Evolutionary conservation across 1,284 basidiomycete genomes (phyloP).

Genomic region (Jaminaea rosea): DNA sequence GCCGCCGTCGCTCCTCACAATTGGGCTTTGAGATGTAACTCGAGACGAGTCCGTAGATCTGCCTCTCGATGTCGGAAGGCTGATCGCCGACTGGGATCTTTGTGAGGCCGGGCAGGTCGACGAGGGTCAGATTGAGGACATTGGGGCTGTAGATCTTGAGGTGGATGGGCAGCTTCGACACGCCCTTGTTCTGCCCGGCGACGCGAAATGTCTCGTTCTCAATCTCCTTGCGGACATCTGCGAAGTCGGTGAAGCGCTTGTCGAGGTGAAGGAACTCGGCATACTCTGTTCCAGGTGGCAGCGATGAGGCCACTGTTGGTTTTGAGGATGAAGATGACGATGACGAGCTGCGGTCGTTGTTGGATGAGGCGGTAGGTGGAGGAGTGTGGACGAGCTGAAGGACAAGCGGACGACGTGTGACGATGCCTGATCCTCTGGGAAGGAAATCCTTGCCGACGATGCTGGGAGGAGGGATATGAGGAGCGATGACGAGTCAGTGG

Average conservation of each 20-base stretch:
- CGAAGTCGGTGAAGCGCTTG: constrained; percentile 89
- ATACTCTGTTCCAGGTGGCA: constrained; percentile 60
- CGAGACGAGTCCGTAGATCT: constrained; percentile 84
- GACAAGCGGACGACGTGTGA: constrained; percentile 86
- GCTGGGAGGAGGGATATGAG: constrained; percentile 49
- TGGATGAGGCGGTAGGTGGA: constrained; percentile 4
- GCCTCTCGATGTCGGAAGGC: constrained; percentile 82
- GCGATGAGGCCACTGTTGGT: constrained; percentile 46
- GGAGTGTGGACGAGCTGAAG: constrained; percentile 82
- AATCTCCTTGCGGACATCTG: constrained; percentile 86
- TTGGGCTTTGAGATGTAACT: constrained; percentile 97
- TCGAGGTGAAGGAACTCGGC: constrained; percentile 94
- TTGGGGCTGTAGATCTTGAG: constrained; percentile 89
- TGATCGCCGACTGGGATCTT: constrained; percentile 61
- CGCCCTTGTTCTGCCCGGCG: constrained; percentile 96
- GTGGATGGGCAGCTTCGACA: constrained; percentile 89
- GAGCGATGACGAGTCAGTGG: not conserved
- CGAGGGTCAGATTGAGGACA: constrained; percentile 87
- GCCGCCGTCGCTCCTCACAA: constrained; percentile 49
- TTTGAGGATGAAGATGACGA: not conserved
- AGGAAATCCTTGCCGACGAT: constrained; percentile 82
- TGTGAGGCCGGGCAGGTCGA: constrained; percentile 90
- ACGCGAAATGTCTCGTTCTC: constrained; percentile 96
- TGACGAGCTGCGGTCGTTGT: not conserved
- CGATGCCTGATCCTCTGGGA: constrained; percentile 84